Evolutionary conservation across 345 rosid species (phyloP).

Genomic region (Linum usitatissimum): DNA sequence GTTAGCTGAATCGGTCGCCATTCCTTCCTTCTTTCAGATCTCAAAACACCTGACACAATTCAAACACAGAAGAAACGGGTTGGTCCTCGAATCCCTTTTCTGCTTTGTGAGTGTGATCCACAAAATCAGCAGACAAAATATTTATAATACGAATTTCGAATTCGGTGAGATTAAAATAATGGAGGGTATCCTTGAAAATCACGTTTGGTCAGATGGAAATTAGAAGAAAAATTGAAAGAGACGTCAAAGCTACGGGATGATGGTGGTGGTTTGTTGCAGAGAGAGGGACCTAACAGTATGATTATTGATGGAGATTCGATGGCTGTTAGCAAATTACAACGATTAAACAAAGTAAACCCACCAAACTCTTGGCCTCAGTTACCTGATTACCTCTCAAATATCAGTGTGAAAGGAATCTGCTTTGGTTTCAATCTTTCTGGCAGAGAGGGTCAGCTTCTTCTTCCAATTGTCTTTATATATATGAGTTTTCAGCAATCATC

Average conservation of each 20-base stretch:
- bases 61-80: neutral
- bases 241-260: conserved; percentile 42
- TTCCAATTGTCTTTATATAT: too few species aligned
- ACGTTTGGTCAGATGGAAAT: conserved; percentile 6
- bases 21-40: conserved; percentile 21
- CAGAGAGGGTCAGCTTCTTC: too few species aligned
- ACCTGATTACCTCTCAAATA: too few species aligned
- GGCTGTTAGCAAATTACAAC: neutral
- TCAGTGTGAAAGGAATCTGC: too few species aligned
- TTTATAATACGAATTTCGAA: conserved; percentile 23
- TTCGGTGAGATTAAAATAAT: neutral
- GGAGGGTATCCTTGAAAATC: conserved; percentile 7
- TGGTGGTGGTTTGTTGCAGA: neutral
- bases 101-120: conserved; percentile 13
- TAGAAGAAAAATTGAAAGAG: conserved; percentile 8
- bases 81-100: conserved; percentile 6
- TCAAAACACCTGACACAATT: neutral
- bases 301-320: neutral
- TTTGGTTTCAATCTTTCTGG: too few species aligned
- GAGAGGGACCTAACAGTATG: neutral
- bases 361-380: too few species aligned
- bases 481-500: too few species aligned
- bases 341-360: too few species aligned
- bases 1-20: conserved; percentile 40
- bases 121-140: conserved; percentile 18